phyloP scores from a whole-genome alignment of 148 eudicot species.

The Selenicereus undatus region DNA sequence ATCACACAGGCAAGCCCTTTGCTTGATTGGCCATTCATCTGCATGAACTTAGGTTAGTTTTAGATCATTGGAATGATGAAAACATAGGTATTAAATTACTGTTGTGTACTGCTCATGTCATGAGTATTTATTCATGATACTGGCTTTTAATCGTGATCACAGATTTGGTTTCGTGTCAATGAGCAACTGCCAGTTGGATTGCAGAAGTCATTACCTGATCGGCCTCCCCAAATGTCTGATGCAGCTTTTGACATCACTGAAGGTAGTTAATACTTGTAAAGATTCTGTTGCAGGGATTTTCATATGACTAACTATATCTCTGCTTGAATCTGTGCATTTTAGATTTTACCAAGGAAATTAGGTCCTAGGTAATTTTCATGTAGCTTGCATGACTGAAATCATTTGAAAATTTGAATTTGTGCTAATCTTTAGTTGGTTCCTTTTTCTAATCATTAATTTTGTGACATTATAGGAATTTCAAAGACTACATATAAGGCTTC shows the following conservation, averaged over 20 bases:
- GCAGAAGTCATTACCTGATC: slow-evolving; percentile 88
- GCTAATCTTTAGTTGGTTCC: background rate
- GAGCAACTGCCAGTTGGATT: slow-evolving; percentile 66
- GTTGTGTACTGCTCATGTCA: background rate
- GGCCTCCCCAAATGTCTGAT: slow-evolving; percentile 70
- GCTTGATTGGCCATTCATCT: slow-evolving; percentile 84
- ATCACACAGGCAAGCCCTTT: slow-evolving; percentile 98
- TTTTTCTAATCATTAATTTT: background rate
- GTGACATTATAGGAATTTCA: slow-evolving; percentile 42
- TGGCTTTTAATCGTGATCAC: slow-evolving; percentile 18
- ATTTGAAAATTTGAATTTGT: background rate
- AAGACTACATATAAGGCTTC: slow-evolving; percentile 44
- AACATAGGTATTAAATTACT: slow-evolving; percentile 26
- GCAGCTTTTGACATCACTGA: slow-evolving; percentile 35
- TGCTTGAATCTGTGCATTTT: no score
- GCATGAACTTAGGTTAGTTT: slow-evolving; percentile 74
- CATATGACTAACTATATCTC: background rate
- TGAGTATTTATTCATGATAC: background rate
- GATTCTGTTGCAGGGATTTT: background rate
- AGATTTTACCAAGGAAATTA: background rate
- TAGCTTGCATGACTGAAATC: background rate
- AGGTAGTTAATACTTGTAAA: slow-evolving; percentile 39
- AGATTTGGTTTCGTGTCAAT: slow-evolving; percentile 99
- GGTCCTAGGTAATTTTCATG: background rate
- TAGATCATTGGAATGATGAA: slow-evolving; percentile 38